Conservation (phyloP, 2,329 filamentous ascomycete genomes). For the Neophaeococcomyces mojaviensis region DNA sequence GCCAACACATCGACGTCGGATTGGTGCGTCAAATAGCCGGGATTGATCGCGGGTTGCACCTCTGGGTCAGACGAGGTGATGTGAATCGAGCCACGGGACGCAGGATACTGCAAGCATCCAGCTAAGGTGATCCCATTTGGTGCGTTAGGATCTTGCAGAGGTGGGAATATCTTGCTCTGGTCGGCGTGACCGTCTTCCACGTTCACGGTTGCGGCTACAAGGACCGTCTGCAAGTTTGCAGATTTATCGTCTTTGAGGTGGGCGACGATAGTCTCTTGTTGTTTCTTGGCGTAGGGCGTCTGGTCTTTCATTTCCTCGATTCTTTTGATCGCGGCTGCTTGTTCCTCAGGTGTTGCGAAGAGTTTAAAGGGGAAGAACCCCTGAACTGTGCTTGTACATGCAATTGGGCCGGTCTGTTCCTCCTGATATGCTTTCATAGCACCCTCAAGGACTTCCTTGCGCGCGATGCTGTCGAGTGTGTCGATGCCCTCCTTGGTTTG, state of each 20-base stretch:
- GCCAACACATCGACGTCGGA: constrained; percentile 37
- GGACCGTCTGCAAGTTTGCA: constrained; percentile 31
- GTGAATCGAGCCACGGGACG: constrained; percentile 43
- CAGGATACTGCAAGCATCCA: constrained; percentile 45
- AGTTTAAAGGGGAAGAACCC: constrained; percentile 32
- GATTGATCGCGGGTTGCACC: constrained; percentile 36
- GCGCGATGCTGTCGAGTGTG: constrained; percentile 24
- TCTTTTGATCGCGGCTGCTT: constrained; percentile 26
- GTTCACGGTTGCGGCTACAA: constrained; percentile 27
- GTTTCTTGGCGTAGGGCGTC: constrained; percentile 29
- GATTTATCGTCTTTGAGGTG: constrained; percentile 30
- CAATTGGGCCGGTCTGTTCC: constrained; percentile 25
- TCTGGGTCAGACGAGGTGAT: constrained; percentile 27
- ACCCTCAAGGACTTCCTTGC: constrained; percentile 27
- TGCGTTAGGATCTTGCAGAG: constrained; percentile 28
- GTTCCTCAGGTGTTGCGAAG: constrained; percentile 28
- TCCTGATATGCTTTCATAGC: constrained; percentile 28
- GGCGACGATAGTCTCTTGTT: constrained; percentile 28
- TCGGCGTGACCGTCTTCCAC: constrained; percentile 27
- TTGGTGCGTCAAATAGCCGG: constrained; percentile 35
- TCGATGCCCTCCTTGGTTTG: constrained; percentile 18
- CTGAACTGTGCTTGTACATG: constrained; percentile 27
- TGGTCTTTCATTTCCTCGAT: constrained; percentile 25
- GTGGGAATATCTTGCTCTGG: constrained; percentile 39
- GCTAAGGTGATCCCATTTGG: constrained; percentile 40